A percentile compares a stretch with the other conserved stretches of the same genome.
Conservation (phyloP, 83 land plant species). For the Picea mariana region DNA sequence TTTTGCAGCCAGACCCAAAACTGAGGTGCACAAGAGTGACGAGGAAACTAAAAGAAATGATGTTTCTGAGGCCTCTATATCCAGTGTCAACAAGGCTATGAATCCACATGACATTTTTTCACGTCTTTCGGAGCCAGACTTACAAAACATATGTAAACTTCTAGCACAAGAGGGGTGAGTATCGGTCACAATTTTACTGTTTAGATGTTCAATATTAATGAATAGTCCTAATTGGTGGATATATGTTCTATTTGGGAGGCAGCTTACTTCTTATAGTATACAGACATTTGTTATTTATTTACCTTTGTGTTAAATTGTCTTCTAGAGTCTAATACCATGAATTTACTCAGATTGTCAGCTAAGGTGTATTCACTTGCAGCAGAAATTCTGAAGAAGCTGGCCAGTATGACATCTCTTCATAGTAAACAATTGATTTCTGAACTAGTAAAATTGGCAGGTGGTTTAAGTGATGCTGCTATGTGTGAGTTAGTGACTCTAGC, state of each 20-base stretch:
- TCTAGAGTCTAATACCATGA: neutral
- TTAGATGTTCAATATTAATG: neutral
- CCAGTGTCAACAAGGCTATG: slow-evolving; percentile 20
- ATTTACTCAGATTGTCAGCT: slow-evolving; percentile 35
- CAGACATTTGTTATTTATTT: neutral
- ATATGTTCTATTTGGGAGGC: too few relatives aligned
- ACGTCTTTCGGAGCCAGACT: slow-evolving; percentile 42
- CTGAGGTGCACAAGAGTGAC: neutral
- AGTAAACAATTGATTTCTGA: slow-evolving; percentile 39
- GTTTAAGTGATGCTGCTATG: slow-evolving; percentile 37
- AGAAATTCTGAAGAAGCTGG: slow-evolving; percentile 46
- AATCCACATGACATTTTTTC: slow-evolving; percentile 27
- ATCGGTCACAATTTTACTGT: neutral
- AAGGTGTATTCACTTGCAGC: slow-evolving; percentile 38
- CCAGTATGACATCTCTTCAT: slow-evolving; percentile 35
- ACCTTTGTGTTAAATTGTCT: neutral
- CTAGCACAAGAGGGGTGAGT: slow-evolving; percentile 48
- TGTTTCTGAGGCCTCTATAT: slow-evolving; percentile 28
- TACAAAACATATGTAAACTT: slow-evolving; percentile 43
- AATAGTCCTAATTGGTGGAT: neutral
- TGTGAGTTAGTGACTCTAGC: slow-evolving; percentile 33
- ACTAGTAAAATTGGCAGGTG: slow-evolving; percentile 37
- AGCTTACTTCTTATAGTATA: too few relatives aligned
- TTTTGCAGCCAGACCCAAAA: too few relatives aligned
- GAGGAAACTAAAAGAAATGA: slow-evolving; percentile 13